Percentiles rank a stretch among this genome's conserved stretches.
Conservation (phyloP, 78 protist species). For the Pigoraptor vietnamica region DNA sequence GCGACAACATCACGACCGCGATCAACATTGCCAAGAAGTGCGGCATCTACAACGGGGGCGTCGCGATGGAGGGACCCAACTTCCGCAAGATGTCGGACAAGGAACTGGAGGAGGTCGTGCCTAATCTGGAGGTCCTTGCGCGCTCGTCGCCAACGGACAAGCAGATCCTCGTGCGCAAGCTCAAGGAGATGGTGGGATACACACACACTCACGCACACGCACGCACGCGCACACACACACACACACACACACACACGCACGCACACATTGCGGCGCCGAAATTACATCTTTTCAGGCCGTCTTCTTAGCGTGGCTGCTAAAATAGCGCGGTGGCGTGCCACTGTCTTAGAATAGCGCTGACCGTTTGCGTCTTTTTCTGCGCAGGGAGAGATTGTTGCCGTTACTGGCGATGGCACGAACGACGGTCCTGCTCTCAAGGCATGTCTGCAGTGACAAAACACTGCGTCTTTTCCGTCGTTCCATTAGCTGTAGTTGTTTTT, state of each 20-base stretch:
- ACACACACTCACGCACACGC: background rate
- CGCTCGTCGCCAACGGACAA: slow-evolving; percentile 85
- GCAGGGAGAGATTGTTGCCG: slow-evolving; percentile 87
- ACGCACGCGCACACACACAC: too few relatives aligned
- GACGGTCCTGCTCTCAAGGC: slow-evolving; percentile 92
- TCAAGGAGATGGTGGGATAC: background rate
- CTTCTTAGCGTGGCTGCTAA: slow-evolving; percentile 11
- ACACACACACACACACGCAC: too few relatives aligned
- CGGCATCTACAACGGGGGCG: slow-evolving; percentile 61
- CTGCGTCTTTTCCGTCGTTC: too few relatives aligned
- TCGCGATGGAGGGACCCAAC: slow-evolving; percentile 29
- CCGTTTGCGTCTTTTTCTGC: background rate
- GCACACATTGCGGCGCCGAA: too few relatives aligned
- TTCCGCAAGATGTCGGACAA: slow-evolving; percentile 40
- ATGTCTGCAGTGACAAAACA: too few relatives aligned
- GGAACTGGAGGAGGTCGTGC: slow-evolving; percentile 55
- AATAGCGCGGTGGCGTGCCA: slow-evolving; percentile 12
- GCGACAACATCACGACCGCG: slow-evolving; percentile 95
- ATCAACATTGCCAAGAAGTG: slow-evolving; percentile 83
- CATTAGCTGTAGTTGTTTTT: too few relatives aligned
- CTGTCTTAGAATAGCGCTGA: background rate
- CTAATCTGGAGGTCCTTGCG: slow-evolving; percentile 83
- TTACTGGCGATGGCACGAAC: slow-evolving; percentile 96
- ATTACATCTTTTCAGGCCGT: too few relatives aligned
- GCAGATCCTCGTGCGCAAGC: slow-evolving; percentile 69